Percentiles rank a stretch among this genome's conserved stretches.
Conservation (phyloP, 1,284 basidiomycete genomes). For the Stygiomarasmius scandens region DNA sequence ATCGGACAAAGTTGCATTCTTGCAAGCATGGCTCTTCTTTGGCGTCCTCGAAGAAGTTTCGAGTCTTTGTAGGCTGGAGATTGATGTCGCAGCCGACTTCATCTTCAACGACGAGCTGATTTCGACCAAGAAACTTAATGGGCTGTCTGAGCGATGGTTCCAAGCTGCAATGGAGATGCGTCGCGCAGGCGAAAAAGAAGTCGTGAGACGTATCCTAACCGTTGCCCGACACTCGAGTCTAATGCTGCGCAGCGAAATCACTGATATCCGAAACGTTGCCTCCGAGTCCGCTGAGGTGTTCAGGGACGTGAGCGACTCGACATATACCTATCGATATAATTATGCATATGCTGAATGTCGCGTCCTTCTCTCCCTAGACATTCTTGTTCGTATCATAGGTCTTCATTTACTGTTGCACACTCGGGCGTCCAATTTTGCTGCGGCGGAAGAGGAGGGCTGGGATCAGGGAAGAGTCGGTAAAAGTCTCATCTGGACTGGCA, state of each 20-base stretch:
- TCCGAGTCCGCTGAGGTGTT: no score
- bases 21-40: constrained; percentile 4
- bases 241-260: background rate
- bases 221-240: constrained; percentile 1
- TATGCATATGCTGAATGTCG: constrained; percentile 3
- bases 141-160: constrained; percentile 1
- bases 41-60: background rate
- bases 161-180: background rate
- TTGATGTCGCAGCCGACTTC: background rate
- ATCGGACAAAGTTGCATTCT: background rate
- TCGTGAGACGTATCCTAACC: background rate
- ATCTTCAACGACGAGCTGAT: background rate
- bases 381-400: constrained; percentile 1
- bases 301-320: no score
- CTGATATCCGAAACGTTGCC: no score
- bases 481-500: background rate
- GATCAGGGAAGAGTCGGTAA: background rate
- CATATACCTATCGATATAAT: background rate
- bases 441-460: constrained; percentile 1
- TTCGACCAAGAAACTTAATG: constrained; percentile 1
- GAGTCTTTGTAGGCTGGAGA: background rate
- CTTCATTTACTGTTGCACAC: constrained; percentile 1
- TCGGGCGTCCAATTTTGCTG: background rate
- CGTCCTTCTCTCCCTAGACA: background rate
- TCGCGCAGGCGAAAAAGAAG: constrained; percentile 1